Base-by-base conservation (phyloP, 331 rosid genomes). In the Rhamnella rubrinervis region DNA sequence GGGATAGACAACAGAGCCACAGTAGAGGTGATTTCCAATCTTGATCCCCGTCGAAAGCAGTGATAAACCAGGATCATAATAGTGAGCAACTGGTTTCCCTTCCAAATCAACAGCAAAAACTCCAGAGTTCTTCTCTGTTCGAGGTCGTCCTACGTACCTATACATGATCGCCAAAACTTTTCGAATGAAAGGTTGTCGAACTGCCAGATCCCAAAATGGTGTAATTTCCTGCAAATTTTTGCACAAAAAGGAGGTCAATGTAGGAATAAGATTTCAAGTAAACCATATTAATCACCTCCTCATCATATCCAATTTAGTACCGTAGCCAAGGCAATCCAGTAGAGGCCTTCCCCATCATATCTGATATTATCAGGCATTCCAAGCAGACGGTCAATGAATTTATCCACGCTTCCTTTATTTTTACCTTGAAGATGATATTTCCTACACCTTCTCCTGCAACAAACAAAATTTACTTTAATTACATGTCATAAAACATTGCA, bases 361-460 rank as follows among this genome's bases (percentile, higher is more conserved):
- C 80, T 85, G 71, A 88, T 90, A 52, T 90, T 90, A 59, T 92
- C 97, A 0, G 93, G 90, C 59, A 61, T 6, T 38, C 96, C 96
- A 4, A 92, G 93, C 37, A 88, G 49, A 44, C 68, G 23, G 0
- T 68, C 78, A 12, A 87, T 71, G 7, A 90, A 92, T 12, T 75
- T 78, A 14, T 88, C 93, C 1, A 74, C 71, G 19, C 66, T 88
- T 63, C 98, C 97, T 51, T 80, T 83, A 10, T 82, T 80, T 26
- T 73, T 68, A 6, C 96, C 98, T 15, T 59, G 16, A 18, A 88
- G 71, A 61, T 77, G 70, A 65, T 92, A 88, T 67, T 85, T 86
- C 31, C 75, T 80, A 66, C 97, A 92, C 49, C 86, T 88, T 67
- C 67, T 50, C 86, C 98, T 90, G 82, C 65, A 81, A 20, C 23